Percentiles rank a stretch among this genome's conserved stretches.
Evolutionary conservation across 495 filamentous ascomycete species (phyloP).

Genomic region (Talaromyces adpressus): DNA sequence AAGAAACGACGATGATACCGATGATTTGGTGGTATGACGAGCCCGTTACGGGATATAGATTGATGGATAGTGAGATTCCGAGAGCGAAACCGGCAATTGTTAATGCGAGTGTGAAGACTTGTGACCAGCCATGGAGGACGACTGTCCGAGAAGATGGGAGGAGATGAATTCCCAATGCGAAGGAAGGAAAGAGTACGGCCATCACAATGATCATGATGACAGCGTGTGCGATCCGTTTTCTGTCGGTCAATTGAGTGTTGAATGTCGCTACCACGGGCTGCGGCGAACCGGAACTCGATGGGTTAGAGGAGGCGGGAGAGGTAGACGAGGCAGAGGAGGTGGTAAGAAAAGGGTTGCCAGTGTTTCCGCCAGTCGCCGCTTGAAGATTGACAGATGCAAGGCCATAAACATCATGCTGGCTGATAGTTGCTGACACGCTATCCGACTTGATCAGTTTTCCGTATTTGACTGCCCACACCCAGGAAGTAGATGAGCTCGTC

Average conservation of each 20-base stretch:
- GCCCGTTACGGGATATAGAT: conserved; percentile 8
- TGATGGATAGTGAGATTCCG: conserved; percentile 45
- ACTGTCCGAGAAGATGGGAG: conserved; percentile 9
- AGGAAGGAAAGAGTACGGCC: conserved; percentile 42
- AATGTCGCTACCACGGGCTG: neutral
- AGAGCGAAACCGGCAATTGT: conserved; percentile 56
- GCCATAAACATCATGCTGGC: conserved; percentile 45
- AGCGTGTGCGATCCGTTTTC: conserved; percentile 30
- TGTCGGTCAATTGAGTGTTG: neutral
- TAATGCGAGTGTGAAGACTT: conserved; percentile 47
- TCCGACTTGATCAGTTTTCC: conserved; percentile 49
- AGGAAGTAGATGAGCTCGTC: conserved; percentile 32
- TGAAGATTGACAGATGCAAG: conserved; percentile 50
- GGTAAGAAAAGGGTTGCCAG: conserved; percentile 53
- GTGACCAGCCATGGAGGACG: conserved; percentile 49
- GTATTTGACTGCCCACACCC: conserved; percentile 57
- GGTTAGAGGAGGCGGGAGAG: neutral
- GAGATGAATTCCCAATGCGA: conserved; percentile 38
- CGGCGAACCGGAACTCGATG: neutral
- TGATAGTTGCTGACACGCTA: conserved; percentile 36
- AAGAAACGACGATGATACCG: conserved; percentile 50
- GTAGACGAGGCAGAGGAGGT: neutral
- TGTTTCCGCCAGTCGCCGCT: conserved; percentile 42
- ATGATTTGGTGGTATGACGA: conserved; percentile 38
- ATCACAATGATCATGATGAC: conserved; percentile 33